A percentile compares a stretch with the other conserved stretches of the same genome.
These are phyloP conservation scores for Colletotrichum echinochloae DNA, from an alignment of 2,329 filamentous ascomycete species.

Conservation along the genomic window DNA sequence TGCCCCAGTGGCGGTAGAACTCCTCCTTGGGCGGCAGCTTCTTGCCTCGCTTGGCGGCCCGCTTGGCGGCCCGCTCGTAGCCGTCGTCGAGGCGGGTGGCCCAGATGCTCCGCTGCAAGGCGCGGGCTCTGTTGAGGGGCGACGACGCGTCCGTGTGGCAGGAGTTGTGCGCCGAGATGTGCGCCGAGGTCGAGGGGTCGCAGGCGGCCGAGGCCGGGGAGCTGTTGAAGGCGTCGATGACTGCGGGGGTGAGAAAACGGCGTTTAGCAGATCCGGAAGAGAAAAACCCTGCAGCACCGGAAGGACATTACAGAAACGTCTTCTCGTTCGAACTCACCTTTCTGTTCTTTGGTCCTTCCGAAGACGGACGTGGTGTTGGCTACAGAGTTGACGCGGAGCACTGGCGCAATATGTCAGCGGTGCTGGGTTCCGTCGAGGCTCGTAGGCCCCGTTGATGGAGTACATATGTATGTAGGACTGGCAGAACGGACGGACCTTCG, in stretches of 20 bases:
- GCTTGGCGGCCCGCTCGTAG: slow-evolving; percentile 66
- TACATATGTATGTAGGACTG: no score
- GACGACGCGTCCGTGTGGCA: slow-evolving; percentile 54
- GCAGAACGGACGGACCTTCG: slow-evolving; percentile 60
- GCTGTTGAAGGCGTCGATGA: slow-evolving; percentile 57
- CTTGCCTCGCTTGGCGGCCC: slow-evolving; percentile 63
- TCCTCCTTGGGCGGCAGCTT: slow-evolving; percentile 60
- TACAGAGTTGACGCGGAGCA: slow-evolving; percentile 69
- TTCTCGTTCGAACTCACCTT: slow-evolving; percentile 43
- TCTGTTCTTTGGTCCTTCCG: slow-evolving; percentile 59
- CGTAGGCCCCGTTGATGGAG: no score
- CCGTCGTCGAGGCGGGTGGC: slow-evolving; percentile 60
- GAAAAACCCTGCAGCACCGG: not conserved
- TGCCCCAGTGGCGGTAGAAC: slow-evolving; percentile 68
- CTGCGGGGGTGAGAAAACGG: not conserved
- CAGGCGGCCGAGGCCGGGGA: slow-evolving; percentile 63
- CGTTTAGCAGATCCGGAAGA: not conserved
- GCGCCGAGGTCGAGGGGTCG: slow-evolving; percentile 69
- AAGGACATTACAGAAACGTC: not conserved
- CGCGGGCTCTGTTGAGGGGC: slow-evolving; percentile 40
- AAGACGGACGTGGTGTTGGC: slow-evolving; percentile 59
- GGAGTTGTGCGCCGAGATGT: slow-evolving; percentile 81
- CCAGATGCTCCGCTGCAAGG: slow-evolving; percentile 54
- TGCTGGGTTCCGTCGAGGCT: no score
- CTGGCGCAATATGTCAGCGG: slow-evolving; percentile 31